Evolutionary conservation across 2,329 filamentous ascomycete species (phyloP).

Genomic region (Fusarium agapanthi): DNA sequence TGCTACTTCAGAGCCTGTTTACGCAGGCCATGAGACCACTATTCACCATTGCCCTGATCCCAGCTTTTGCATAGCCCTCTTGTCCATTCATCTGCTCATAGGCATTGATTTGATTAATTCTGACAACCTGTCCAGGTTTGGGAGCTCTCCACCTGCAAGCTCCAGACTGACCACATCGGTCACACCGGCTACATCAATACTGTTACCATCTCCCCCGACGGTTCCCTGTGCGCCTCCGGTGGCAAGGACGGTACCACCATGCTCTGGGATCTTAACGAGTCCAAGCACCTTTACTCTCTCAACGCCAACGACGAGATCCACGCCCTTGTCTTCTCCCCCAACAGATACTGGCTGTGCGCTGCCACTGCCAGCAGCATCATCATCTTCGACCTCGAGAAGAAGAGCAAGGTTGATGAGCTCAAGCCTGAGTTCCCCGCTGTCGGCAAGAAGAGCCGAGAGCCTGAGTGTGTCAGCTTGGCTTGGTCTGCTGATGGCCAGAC

Average conservation of each 20-base stretch:
- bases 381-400: conserved; percentile 99
- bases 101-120: neutral
- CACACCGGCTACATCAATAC: conserved; percentile 99
- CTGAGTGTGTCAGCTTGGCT: conserved; percentile 96
- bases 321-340: conserved; percentile 99
- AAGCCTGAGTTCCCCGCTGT: conserved; percentile 98
- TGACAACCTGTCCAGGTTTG: conserved; percentile 74
- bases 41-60: conserved; percentile 88
- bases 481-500: conserved; percentile 99
- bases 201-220: conserved; percentile 99
- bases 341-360: conserved; percentile 99
- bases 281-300: conserved; percentile 99
- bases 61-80: conserved; percentile 23
- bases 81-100: neutral
- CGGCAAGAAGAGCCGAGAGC: conserved; percentile 99
- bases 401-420: conserved; percentile 99
- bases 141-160: conserved; percentile 99
- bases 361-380: conserved; percentile 98
- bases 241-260: conserved; percentile 99
- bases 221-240: conserved; percentile 97
- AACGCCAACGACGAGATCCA: conserved; percentile 99
- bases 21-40: conserved; percentile 91
- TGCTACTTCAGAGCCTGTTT: conserved; percentile 99
- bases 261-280: conserved; percentile 99
- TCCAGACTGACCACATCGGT: conserved; percentile 99